Percentiles rank a stretch among this genome's conserved stretches.
phyloP scores from a whole-genome alignment of 345 rosid species.

The Gossypium arboreum region DNA sequence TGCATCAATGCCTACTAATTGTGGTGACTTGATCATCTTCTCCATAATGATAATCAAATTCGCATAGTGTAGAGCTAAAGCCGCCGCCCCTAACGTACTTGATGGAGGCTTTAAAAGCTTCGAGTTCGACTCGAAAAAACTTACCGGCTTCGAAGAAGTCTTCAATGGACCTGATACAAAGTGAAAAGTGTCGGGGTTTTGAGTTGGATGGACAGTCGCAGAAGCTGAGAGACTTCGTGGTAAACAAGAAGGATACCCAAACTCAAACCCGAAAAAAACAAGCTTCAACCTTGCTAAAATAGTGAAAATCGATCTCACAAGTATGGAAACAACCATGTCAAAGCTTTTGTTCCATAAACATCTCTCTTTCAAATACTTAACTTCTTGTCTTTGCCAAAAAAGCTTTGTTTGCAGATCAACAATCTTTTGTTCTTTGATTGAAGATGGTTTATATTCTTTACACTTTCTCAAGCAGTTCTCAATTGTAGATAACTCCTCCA shows the following conservation, averaged over 20 bases:
- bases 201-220: constrained; percentile 69
- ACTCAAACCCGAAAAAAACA: constrained; percentile 52
- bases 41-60: constrained; percentile 82
- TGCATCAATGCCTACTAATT: constrained; percentile 80
- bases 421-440: constrained; percentile 46
- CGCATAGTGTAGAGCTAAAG: constrained; percentile 77
- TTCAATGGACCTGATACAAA: constrained; percentile 45
- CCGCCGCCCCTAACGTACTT: constrained; percentile 72
- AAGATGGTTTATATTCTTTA: constrained; percentile 21
- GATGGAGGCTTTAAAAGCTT: constrained; percentile 62
- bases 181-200: constrained; percentile 27
- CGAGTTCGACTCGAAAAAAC: constrained; percentile 65
- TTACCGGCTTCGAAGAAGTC: constrained; percentile 13
- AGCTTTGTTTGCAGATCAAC: constrained; percentile 65
- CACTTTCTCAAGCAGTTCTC: constrained; percentile 56
- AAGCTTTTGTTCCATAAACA: constrained; percentile 84
- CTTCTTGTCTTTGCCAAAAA: constrained; percentile 67
- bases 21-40: constrained; percentile 92
- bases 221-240: constrained; percentile 80
- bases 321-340: constrained; percentile 52
- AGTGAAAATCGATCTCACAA: constrained; percentile 64
- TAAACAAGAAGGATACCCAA: constrained; percentile 39
- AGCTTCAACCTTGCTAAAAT: constrained; percentile 64
- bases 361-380: constrained; percentile 74
- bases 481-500: constrained; percentile 65